phyloP scores from a whole-genome alignment of 192 early-diverging fungal species.

The Jimgerdemannia flammicorona region DNA sequence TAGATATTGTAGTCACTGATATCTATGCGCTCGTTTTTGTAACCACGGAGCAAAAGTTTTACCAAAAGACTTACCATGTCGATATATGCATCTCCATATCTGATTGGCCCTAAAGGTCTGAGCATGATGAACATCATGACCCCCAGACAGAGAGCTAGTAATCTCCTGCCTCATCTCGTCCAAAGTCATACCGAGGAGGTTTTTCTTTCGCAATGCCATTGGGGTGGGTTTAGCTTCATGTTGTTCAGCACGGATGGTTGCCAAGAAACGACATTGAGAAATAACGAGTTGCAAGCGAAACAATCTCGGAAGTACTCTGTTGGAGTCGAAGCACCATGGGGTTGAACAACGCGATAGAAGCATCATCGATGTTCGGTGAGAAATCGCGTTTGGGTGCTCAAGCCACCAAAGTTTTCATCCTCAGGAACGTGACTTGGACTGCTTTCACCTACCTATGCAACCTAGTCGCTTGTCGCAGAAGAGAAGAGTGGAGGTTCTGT shows the following conservation, averaged over 20 bases:
- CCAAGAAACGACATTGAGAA: neutral
- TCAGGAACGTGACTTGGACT: neutral
- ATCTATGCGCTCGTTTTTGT: neutral
- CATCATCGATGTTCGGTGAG: neutral
- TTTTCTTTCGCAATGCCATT: slow-evolving; percentile 21
- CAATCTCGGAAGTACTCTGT: neutral
- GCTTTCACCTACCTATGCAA: too few species aligned
- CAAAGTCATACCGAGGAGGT: slow-evolving; percentile 37
- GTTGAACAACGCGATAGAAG: neutral
- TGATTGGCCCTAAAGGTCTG: slow-evolving; percentile 36
- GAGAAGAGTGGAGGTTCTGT: too few species aligned
- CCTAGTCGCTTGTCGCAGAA: too few species aligned
- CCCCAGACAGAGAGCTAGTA: slow-evolving; percentile 3
- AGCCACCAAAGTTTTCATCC: too few species aligned
- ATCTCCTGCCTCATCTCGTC: slow-evolving; percentile 23
- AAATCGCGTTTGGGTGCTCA: neutral
- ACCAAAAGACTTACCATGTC: slow-evolving; percentile 17
- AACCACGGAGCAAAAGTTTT: neutral
- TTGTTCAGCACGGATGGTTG: neutral
- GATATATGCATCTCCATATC: slow-evolving; percentile 42
- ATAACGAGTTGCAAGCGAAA: neutral
- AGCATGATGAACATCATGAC: neutral
- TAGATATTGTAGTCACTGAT: neutral
- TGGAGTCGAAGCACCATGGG: neutral
- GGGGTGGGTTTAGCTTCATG: neutral